Evolutionary conservation across 2,329 filamentous ascomycete genomes (phyloP).

Genomic region (Trichoderma atroviride): DNA sequence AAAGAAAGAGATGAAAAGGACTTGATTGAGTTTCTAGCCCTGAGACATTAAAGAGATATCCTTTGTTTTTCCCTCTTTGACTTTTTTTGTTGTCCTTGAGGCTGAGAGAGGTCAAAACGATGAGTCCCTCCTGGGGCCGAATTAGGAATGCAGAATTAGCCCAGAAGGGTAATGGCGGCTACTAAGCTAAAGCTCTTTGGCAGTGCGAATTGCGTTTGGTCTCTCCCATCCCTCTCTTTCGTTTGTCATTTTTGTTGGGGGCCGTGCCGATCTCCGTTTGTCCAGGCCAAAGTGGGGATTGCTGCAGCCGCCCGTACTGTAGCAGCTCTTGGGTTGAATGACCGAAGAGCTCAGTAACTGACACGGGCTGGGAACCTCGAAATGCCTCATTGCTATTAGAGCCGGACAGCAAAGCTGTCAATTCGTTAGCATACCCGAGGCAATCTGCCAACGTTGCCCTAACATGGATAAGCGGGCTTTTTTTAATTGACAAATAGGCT

Average conservation of each 20-base stretch:
- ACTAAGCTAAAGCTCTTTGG: neutral
- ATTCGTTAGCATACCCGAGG: neutral
- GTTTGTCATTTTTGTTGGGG: conserved; percentile 4
- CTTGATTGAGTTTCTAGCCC: neutral
- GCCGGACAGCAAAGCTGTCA: neutral
- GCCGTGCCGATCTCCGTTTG: conserved; percentile 20
- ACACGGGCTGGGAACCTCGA: neutral
- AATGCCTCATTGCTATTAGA: conserved; percentile 2
- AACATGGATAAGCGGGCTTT: conserved; percentile 11
- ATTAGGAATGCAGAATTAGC: conserved; percentile 2
- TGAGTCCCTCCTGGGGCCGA: neutral
- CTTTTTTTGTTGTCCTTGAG: neutral
- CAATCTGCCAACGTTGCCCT: neutral
- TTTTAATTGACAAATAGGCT: neutral
- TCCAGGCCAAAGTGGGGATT: conserved; percentile 3
- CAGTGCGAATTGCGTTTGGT: neutral
- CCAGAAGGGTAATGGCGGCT: conserved; percentile 20
- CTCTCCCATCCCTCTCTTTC: neutral
- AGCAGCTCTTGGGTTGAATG: neutral
- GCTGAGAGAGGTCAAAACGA: neutral
- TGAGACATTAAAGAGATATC: too few species aligned
- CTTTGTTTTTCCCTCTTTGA: neutral
- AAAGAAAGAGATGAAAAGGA: neutral
- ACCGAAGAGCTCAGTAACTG: neutral
- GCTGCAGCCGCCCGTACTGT: neutral